Conservation (phyloP, 2,329 filamentous ascomycete species). For the Monilinia aucupariae region DNA sequence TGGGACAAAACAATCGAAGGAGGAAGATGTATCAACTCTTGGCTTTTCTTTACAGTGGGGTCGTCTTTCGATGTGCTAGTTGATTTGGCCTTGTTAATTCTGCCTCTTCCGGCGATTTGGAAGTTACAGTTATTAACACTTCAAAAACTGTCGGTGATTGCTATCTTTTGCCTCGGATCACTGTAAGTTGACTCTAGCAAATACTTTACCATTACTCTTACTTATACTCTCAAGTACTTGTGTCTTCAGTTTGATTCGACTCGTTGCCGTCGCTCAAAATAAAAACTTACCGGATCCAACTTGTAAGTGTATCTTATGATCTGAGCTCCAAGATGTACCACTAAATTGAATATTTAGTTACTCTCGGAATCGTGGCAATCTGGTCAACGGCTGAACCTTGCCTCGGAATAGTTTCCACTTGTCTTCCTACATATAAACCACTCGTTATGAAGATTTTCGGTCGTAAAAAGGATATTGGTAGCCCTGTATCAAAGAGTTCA, state of each 20-base stretch:
- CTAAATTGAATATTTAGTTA: neutral
- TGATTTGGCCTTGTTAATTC: neutral
- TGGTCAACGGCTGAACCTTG: neutral
- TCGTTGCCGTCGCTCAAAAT: neutral
- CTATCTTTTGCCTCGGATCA: neutral
- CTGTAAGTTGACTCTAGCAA: neutral
- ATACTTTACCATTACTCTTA: neutral
- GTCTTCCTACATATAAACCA: neutral
- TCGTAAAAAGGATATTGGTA: neutral
- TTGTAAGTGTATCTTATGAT: neutral
- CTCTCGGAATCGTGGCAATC: neutral
- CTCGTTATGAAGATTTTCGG: neutral
- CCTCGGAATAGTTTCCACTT: neutral
- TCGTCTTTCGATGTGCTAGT: neutral
- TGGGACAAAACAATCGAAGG: conserved; percentile 2
- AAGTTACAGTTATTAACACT: conserved; percentile 2
- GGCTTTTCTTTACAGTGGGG: neutral
- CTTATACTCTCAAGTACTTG: neutral
- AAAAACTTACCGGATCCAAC: neutral
- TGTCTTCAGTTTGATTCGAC: neutral
- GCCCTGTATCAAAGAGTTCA: neutral
- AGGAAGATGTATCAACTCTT: neutral
- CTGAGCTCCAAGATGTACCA: neutral
- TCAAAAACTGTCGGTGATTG: neutral
- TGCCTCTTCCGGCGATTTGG: neutral